Base-by-base conservation (phyloP, 345 rosid species). In the Diplotaxis tenuifolia region DNA sequence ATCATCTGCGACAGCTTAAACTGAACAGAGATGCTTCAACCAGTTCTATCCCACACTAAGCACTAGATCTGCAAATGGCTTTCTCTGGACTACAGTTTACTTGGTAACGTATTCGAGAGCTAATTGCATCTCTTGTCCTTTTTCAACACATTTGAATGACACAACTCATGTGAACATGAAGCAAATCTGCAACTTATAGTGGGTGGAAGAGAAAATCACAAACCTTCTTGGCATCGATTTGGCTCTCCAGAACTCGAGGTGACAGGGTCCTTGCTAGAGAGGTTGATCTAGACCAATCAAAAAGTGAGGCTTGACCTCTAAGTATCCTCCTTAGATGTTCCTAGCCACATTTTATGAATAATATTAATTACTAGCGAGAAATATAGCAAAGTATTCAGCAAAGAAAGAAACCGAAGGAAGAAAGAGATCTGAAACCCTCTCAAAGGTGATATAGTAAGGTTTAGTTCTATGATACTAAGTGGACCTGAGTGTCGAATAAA, bases 161-260 rank as follows among this genome's bases (percentile, higher is more conserved):
- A 40, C 0, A 77, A 58, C 66, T 55, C 49, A 54, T 53, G 78
- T 42, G 57, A 75, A 69, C 21, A 68, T 62, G 54, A 47, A 31
- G 65, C 9, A 27, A 20, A 53, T 29, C 19, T 16, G 59, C 28
- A 55, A 31, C 10, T 31, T 53, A 55, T n/a, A 14, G 62, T 70
- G 18, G 53, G 64, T 12, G 42, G 42, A 65, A 45, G 56, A 45
- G 36, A 61, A 63, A 59, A 45, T 25, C 3, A 64, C 78, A 54
- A 74, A 95, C 97, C 97, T 92, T 95, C 84, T 90, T 95, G 76
- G 97, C 93, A 84, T 95, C 99, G 31, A 92, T 86, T 84, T 95
- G 96, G 78, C 93, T 91, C 84, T 95, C 99, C 82, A 95, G 64
- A 81, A 95, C 96, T 59, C 97, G 89, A 74, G 99, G 99, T 74